Base-by-base conservation (phyloP, 2,329 filamentous ascomycete genomes). In the Claviceps pazoutovae region DNA sequence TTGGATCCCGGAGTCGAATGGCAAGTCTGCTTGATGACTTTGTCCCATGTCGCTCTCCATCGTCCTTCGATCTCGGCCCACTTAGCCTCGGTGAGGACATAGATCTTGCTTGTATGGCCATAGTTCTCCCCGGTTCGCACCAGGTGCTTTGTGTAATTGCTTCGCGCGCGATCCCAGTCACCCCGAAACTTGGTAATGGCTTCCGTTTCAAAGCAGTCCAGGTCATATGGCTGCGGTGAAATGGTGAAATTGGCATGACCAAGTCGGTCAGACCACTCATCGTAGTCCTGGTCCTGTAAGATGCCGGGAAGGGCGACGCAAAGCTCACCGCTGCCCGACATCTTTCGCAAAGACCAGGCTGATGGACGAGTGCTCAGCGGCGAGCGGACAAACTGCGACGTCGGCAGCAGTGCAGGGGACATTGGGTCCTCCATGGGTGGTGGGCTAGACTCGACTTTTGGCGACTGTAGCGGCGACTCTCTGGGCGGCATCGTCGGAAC, bases 181-280 rank as follows among this genome's bases (percentile, higher is more conserved):
- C 79, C 74, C 49, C 85, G 81, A 49, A 95, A 74, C 61, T 81
- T 76, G 37, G 76, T 76, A 26, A 80, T 67, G 1, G 72, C 64
- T 4, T 78, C 74, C 9, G 82, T 62, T 57, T 84, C 80, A 56
- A 79, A 79, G 2, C 63, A 63, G 16, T 81, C 75, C 0, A 88
- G 84, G 8, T 79, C 67, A 62, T 95, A 95, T 0, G 90, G 91
- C 63, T 83, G 79, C 0, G 90, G 90, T 21, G 79, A 71, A 59
- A 97, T 94, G 60, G 80, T 90, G 65, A 94, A 96, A 70, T 97
- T 95, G 57, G 90, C 90, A 64, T 97, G 90, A 30, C 91, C 91
- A 14, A 97, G 79, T 52, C 81, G 82, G 61, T 84, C 80, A 1
- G 87, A 84, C 91, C 91, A 96, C 58, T 84, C 81, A 63, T 95